Percentiles rank a stretch among this genome's conserved stretches.
These are phyloP conservation scores for Tetradesmus obliquus DNA, from an alignment of 139 green algal species.

Conservation along the genomic window DNA sequence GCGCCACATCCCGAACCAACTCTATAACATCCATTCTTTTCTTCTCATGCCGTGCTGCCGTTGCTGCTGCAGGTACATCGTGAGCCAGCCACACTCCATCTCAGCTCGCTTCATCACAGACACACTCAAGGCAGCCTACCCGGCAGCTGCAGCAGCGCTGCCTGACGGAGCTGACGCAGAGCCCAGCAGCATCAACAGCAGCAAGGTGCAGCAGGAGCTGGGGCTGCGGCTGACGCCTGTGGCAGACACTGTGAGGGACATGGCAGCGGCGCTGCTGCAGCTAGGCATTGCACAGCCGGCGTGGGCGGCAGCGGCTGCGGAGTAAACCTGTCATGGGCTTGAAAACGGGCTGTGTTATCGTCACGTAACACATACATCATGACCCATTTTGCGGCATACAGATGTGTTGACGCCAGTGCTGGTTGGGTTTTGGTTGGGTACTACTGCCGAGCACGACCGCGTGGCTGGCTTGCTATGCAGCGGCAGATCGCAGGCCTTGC, in stretches of 20 bases:
- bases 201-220: slow-evolving; percentile 23
- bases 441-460: too few species aligned
- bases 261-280: slow-evolving; percentile 31
- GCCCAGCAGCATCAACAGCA: slow-evolving; percentile 26
- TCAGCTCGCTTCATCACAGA: slow-evolving; percentile 21
- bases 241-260: slow-evolving; percentile 32
- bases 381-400: too few species aligned
- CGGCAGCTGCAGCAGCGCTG: slow-evolving; percentile 38
- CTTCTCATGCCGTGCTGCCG: neutral
- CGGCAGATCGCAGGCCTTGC: too few species aligned
- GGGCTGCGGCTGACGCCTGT: slow-evolving; percentile 30
- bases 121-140: slow-evolving; percentile 24
- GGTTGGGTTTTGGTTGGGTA: too few species aligned
- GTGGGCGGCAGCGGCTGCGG: slow-evolving; percentile 2
- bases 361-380: too few species aligned
- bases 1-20: too few species aligned
- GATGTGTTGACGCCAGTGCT: too few species aligned
- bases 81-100: slow-evolving; percentile 31
- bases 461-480: too few species aligned
- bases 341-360: too few species aligned
- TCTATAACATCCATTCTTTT: too few species aligned
- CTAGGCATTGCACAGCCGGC: slow-evolving; percentile 27
- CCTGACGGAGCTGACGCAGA: slow-evolving; percentile 25
- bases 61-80: slow-evolving; percentile 35
- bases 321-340: neutral